phyloP scores from a whole-genome alignment of 371 early-diverging fungal species.

The Amoeboaphelidium protococcarum region DNA sequence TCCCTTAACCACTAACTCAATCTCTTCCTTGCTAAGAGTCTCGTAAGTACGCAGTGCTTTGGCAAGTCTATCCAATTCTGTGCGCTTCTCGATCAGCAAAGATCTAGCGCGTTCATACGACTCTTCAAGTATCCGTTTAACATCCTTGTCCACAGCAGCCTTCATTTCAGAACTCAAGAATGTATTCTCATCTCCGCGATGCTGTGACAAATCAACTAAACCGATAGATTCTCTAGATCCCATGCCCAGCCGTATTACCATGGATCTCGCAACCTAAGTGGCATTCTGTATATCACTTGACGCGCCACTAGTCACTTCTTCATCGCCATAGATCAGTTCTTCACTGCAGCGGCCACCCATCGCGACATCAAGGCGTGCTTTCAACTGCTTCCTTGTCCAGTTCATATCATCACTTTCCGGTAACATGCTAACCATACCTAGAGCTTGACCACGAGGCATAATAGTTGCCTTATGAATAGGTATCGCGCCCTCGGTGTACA shows the following conservation, averaged over 20 bases:
- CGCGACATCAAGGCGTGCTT: constrained; percentile 75
- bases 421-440: constrained; percentile 60
- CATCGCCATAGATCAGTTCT: constrained; percentile 69
- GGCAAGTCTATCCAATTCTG: constrained; percentile 72
- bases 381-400: constrained; percentile 47
- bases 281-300: constrained; percentile 72
- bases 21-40: constrained; percentile 65
- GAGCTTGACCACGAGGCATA: constrained; percentile 74
- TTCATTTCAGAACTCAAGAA: constrained; percentile 40
- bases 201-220: neutral
- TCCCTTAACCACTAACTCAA: constrained; percentile 42
- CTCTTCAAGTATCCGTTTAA: constrained; percentile 35
- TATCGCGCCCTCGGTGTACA: constrained; percentile 79
- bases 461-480: constrained; percentile 95
- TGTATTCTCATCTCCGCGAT: constrained; percentile 4
- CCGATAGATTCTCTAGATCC: constrained; percentile 54
- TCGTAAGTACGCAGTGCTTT: constrained; percentile 74
- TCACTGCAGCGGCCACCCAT: constrained; percentile 95
- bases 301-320: constrained; percentile 83
- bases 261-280: constrained; percentile 59
- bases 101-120: constrained; percentile 26
- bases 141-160: constrained; percentile 53
- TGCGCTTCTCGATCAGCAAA: constrained; percentile 39
- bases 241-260: constrained; percentile 87
- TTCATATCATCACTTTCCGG: constrained; percentile 80